Base-by-base conservation (phyloP, 345 rosid species). In the Eucalyptus pauciflora region DNA sequence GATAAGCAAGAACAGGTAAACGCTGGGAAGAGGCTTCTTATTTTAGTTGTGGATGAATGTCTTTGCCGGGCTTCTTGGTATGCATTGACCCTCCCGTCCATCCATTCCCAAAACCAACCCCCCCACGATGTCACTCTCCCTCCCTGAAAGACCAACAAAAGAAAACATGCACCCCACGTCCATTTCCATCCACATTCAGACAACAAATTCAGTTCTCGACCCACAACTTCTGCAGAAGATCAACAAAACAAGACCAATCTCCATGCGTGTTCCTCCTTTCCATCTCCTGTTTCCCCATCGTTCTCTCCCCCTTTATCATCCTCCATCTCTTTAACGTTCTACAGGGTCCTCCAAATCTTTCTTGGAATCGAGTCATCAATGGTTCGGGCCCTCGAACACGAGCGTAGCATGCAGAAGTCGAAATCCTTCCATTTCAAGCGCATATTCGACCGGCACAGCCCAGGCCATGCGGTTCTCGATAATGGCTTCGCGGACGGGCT, bases 321-420 rank as follows among this genome's bases (percentile, higher is more conserved):
- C 76, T 16, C 10, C 22, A 9, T 29, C 51, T 46, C 52, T 62
- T 24, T 16, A 10, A 13, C 2, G 41, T 60, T 58, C 52, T 43
- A 27, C 76, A 24, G 62, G 50, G 29, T n/a, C 88, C 60, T 48
- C 20, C 76, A 86, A 17, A 45, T 12, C 64, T 52, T 54, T 37
- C 64, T n/a, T 33, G 4, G 48, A 20, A n/a, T 86, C 46, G 31
- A 33, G 16, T 12, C 45, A 87, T 89, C 43, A 9, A 97, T 97
- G 98, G 97, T 96, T 89, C 92, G 93, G 81, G 92, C 98, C 69
- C 91, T 96, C 52, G 93, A 92, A 54, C 94, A 93, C n/a, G 93
- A 93, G 85, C 88, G 76, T 20, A 95, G 93, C 94, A 89, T 90
- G 89, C 92, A 91, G 89, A 92, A 90, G 88, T 93, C 94, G 5